These are phyloP conservation scores for Penicillium corylophilum DNA, from an alignment of 2,329 filamentous ascomycete genomes.

Conservation along the genomic window DNA sequence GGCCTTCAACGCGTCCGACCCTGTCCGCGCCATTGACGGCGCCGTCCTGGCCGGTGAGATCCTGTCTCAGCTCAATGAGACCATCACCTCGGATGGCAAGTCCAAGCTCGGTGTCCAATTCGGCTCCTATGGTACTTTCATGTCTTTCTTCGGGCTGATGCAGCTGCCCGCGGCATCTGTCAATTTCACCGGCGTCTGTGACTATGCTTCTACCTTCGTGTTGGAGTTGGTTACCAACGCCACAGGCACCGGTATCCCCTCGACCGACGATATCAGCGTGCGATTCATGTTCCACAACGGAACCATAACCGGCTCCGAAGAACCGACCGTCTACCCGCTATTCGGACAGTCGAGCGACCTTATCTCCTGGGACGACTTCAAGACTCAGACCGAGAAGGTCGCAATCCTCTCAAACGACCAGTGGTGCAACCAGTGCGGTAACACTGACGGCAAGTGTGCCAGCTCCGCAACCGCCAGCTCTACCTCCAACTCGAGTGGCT, in stretches of 20 bases:
- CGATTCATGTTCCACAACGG: conserved; percentile 65
- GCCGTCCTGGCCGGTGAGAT: conserved; percentile 66
- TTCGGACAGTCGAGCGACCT: conserved; percentile 57
- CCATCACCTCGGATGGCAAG: conserved; percentile 36
- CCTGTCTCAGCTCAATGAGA: conserved; percentile 46
- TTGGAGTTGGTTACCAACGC: conserved; percentile 69
- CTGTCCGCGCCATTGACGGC: conserved; percentile 53
- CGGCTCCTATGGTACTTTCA: conserved; percentile 61
- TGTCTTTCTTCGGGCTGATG: conserved; percentile 62
- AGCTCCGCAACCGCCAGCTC: conserved; percentile 17
- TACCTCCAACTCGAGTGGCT: conserved; percentile 22
- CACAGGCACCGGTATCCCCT: conserved; percentile 42
- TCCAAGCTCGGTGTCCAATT: conserved; percentile 55
- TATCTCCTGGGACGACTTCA: conserved; percentile 70
- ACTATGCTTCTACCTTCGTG: conserved; percentile 78
- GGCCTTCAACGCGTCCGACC: conserved; percentile 66
- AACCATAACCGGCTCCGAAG: conserved; percentile 47
- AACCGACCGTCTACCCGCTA: conserved; percentile 58
- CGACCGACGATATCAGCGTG: conserved; percentile 53
- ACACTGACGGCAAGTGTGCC: conserved; percentile 66
- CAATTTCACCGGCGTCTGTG: conserved; percentile 74
- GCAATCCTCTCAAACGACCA: conserved; percentile 62
- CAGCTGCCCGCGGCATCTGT: conserved; percentile 50
- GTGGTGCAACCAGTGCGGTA: conserved; percentile 78
- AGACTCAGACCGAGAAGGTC: conserved; percentile 61